These are phyloP conservation scores for Aspergillus ochraceoroseus DNA, from an alignment of 2,329 filamentous ascomycete genomes.

Conservation along the genomic window DNA sequence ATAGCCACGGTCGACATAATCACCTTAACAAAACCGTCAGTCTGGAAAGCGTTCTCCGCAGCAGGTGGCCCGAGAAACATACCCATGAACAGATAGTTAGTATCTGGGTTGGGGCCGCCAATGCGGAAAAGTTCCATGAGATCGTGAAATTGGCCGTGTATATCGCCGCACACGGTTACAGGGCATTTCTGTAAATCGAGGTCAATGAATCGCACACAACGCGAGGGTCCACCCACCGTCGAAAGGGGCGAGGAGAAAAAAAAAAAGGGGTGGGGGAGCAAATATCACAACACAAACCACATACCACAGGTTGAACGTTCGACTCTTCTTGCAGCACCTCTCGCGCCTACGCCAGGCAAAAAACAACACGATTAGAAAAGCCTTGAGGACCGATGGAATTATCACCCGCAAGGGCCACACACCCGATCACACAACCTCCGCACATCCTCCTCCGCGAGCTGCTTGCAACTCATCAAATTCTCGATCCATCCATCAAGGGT, in stretches of 20 bases:
- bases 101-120: conserved; percentile 94
- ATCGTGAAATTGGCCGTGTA: conserved; percentile 98
- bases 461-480: conserved; percentile 97
- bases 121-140: conserved; percentile 99
- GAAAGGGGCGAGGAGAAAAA: no score
- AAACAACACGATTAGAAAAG: conserved; percentile 17
- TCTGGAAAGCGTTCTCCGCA: neutral
- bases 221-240: no score
- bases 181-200: conserved; percentile 73
- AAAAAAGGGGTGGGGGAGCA: no score
- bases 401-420: conserved; percentile 34
- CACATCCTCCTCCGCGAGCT: conserved; percentile 89
- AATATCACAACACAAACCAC: conserved; percentile 39
- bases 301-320: conserved; percentile 97
- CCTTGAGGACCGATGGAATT: neutral
- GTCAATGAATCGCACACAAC: conserved; percentile 22
- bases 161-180: conserved; percentile 97
- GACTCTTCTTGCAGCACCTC: conserved; percentile 97
- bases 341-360: conserved; percentile 60
- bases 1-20: conserved; percentile 98
- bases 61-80: conserved; percentile 32
- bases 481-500: conserved; percentile 98
- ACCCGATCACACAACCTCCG: conserved; percentile 98
- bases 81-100: conserved; percentile 99
- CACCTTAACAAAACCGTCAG: conserved; percentile 55